A percentile compares a stretch with the other conserved stretches of the same genome.
These are phyloP conservation scores for Paecilomyces dactylethromorphus DNA, from an alignment of 2,329 filamentous ascomycete genomes.

Conservation along the genomic window DNA sequence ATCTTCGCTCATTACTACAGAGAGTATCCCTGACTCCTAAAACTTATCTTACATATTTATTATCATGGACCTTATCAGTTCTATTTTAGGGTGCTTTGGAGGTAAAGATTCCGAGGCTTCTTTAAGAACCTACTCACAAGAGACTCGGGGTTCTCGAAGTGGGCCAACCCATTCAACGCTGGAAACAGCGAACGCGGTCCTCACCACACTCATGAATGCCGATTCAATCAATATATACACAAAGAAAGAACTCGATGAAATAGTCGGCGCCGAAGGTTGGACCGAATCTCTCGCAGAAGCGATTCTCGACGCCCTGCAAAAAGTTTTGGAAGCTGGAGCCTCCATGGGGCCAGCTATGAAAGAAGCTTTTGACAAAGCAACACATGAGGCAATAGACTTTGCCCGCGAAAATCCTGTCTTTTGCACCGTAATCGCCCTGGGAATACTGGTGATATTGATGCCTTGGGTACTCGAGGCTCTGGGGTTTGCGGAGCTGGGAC, in stretches of 20 bases:
- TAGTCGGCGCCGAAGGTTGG: conserved; percentile 8
- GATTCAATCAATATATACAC: not conserved
- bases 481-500: conserved; percentile 20
- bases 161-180: no score
- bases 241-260: conserved; percentile 4
- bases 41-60: no score
- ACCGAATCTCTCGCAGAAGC: conserved; percentile 8
- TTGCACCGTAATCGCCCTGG: conserved; percentile 17
- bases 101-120: no score
- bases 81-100: no score
- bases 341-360: conserved; percentile 9
- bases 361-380: conserved; percentile 10
- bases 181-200: not conserved
- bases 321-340: conserved; percentile 8
- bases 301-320: conserved; percentile 8
- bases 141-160: not conserved
- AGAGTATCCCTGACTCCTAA: no score
- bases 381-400: conserved; percentile 11
- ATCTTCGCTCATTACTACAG: no score
- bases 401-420: conserved; percentile 17
- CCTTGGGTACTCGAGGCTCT: conserved; percentile 20
- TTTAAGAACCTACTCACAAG: no score
- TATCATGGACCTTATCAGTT: no score
- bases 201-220: not conserved
- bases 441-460: conserved; percentile 14